These are phyloP conservation scores for Perkinsus marinus DNA, from an alignment of 169 alveolate species.

Conservation along the genomic window DNA sequence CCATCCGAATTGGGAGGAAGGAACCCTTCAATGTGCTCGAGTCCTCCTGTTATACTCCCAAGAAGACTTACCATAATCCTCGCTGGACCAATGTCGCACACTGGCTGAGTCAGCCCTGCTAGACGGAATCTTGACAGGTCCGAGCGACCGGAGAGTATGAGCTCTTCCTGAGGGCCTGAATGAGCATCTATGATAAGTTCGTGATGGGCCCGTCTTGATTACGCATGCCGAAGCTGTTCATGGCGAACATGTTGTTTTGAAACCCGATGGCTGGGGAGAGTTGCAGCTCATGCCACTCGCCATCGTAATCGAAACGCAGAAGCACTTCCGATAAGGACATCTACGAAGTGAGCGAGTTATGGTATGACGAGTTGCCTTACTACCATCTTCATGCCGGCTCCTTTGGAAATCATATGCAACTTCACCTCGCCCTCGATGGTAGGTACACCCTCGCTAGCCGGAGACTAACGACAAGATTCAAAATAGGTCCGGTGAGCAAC, in stretches of 20 bases:
- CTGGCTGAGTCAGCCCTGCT: neutral
- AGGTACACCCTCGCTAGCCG: neutral
- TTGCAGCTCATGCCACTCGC: neutral
- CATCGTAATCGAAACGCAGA: neutral
- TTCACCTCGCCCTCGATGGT: neutral
- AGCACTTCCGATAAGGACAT: neutral
- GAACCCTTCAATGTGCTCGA: too few relatives aligned
- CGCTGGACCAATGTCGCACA: neutral
- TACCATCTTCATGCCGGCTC: neutral
- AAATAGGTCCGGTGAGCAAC: neutral
- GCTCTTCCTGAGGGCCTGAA: neutral
- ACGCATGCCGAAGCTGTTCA: neutral
- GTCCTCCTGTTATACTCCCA: too few relatives aligned
- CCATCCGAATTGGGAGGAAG: too few relatives aligned
- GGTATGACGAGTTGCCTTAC: neutral
- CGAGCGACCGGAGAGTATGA: neutral
- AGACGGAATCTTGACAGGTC: neutral
- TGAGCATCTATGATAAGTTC: neutral
- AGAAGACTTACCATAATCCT: neutral
- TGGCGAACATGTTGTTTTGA: neutral
- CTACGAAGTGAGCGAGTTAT: neutral
- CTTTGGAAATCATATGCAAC: neutral
- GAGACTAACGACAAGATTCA: neutral
- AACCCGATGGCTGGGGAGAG: neutral
- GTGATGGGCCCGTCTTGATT: neutral